These are phyloP conservation scores for Piloderma croceum DNA, from an alignment of 768 basidiomycete genomes.

Conservation along the genomic window DNA sequence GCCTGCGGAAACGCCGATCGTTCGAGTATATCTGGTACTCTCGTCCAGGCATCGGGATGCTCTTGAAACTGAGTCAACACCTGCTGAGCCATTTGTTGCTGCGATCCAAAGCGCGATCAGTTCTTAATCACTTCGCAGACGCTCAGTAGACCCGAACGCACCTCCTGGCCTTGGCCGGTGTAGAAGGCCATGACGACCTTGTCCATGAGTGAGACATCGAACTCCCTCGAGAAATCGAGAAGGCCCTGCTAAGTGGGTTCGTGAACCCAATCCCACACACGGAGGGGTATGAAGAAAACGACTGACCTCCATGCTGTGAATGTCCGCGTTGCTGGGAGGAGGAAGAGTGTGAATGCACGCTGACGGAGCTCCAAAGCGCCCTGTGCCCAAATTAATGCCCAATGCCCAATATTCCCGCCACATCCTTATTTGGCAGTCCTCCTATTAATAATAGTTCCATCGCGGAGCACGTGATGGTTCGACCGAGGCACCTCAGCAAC, in stretches of 20 bases:
- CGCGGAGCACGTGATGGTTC: no score
- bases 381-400: no score
- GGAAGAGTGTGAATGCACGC: no score
- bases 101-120: conserved; percentile 6
- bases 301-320: no score
- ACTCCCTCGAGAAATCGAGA: conserved; percentile 89
- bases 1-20: conserved; percentile 77
- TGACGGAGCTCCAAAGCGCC: no score
- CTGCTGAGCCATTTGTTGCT: conserved; percentile 96
- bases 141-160: conserved; percentile 29
- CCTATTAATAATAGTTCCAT: no score
- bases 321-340: no score
- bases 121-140: not conserved
- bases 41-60: conserved; percentile 93
- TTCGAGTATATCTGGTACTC: conserved; percentile 92
- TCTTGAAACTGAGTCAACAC: conserved; percentile 95
- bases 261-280: no score
- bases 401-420: no score
- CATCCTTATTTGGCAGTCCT: no score
- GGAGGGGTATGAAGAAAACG: no score
- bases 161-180: conserved; percentile 79
- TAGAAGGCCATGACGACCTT: conserved; percentile 91
- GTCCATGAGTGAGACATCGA: conserved; percentile 90
- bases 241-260: conserved; percentile 50
- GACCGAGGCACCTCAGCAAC: no score